Conservation (phyloP, 2,329 filamentous ascomycete species). For the Rachicladosporium sp. region DNA sequence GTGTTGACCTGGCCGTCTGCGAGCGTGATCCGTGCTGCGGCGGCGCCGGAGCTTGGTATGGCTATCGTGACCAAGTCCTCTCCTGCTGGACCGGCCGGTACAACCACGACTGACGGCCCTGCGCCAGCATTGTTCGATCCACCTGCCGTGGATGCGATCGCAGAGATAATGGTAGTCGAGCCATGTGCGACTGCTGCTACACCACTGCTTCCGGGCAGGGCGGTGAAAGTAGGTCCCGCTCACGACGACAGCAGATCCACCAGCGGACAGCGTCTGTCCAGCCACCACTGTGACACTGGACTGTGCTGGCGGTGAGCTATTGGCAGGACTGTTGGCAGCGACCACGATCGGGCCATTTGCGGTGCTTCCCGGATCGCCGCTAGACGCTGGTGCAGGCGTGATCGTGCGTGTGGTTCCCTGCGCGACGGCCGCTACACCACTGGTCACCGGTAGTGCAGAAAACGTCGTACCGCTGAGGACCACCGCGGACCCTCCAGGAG, state of each 20-base stretch:
- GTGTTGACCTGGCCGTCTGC: conserved; percentile 20
- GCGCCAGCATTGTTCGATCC: no score
- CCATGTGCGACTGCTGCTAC: not conserved
- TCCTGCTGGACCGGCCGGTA: no score
- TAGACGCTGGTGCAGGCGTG: no score
- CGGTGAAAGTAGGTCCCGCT: conserved; percentile 2
- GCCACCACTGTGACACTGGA: not conserved
- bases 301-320: no score
- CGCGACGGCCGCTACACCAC: conserved; percentile 1
- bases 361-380: no score
- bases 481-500: not conserved
- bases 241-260: conserved; percentile 1
- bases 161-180: not conserved
- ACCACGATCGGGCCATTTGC: not conserved
- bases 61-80: no score
- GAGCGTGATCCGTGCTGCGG: not conserved
- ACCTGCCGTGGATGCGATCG: not conserved
- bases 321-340: not conserved
- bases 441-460: conserved; percentile 1
- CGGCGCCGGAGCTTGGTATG: no score
- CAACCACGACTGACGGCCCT: no score
- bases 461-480: conserved; percentile 3
- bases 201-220: not conserved
- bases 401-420: conserved; percentile 1
- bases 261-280: conserved; percentile 1